Base-by-base conservation (phyloP, 2,329 filamentous ascomycete species). In the Teratosphaeria zuluensis region DNA sequence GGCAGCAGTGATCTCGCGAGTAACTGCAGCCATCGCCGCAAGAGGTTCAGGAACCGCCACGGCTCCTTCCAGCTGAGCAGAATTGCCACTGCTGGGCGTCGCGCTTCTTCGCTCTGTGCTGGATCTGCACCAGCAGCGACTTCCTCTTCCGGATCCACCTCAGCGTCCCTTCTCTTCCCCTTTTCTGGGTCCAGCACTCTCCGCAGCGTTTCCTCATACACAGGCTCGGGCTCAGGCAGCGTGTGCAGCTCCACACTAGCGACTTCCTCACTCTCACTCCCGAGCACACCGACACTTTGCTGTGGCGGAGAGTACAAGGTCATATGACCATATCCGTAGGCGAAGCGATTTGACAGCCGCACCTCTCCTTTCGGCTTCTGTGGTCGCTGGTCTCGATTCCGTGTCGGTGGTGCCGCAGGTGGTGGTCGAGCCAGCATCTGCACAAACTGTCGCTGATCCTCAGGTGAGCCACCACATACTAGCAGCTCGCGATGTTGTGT, bases 31-130 rank as follows among this genome's bases (percentile, higher is more conserved):
- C 94, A 99, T 70, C 88, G 88, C 69, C 90, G 84, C 59, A 99
- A 78, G 74, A 96, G 88, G 60, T 90, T 84, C 70, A 96, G 82
- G 90, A 95, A 99, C 62, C 85, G 80, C 85, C 94, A 96, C 14
- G 94, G 94, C 70, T 94, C 85, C 59, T 89, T 87, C 94, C 94
- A 99, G 77, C 96, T 92, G 51, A 99, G 81, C n/a, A 99, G 78
- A 67, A 99, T 85, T 62, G 95, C 89, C 63, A 97, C 66, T 1
- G 62, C 66, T 3, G 68, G 68, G 33, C 62, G 59, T 48, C 57
- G 59, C n/a, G n/a, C 55, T n/a, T 59, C 19, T 46, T 38, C 60
- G 16, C 28, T 48, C 19, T 56, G 19, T 38, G 46, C 54, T 28
- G 61, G 57, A 19, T 48, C 56, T 4, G 60, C 38, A 1, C 53